These are phyloP conservation scores for Aegilops tauschii DNA, from an alignment of 176 grass and related monocot species.

Conservation along the genomic window DNA sequence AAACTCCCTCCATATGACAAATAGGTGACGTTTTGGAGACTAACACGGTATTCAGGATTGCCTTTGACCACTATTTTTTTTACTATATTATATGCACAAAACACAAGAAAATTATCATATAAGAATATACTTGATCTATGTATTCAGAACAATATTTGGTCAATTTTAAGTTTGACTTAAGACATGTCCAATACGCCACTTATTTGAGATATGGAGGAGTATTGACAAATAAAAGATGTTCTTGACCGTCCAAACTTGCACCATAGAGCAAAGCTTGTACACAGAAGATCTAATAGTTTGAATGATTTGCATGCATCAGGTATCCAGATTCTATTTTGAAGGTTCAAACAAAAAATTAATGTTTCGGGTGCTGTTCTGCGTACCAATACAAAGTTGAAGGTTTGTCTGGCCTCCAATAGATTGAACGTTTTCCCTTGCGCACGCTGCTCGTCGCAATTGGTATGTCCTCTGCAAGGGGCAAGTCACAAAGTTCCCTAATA, in stretches of 20 bases:
- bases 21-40: not conserved
- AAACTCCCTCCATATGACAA: not conserved
- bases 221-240: constrained; percentile 6
- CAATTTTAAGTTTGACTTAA: not conserved
- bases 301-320: not conserved
- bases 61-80: not conserved
- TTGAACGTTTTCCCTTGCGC: constrained; percentile 86
- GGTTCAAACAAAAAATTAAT: constrained; percentile 9
- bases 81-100: not conserved
- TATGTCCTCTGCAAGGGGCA: constrained; percentile 97
- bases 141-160: not conserved
- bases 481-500: constrained; percentile 88
- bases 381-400: constrained; percentile 93
- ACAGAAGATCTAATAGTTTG: constrained; percentile 20
- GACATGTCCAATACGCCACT: not conserved
- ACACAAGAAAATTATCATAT: not conserved
- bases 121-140: not conserved
- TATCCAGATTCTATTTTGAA: constrained; percentile 5
- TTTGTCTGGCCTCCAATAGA: constrained; percentile 93
- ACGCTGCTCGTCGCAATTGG: constrained; percentile 84
- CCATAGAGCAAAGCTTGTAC: not conserved
- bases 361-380: constrained; percentile 8
- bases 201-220: not conserved
- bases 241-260: not conserved
- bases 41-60: not conserved